These are phyloP conservation scores for Candida jianshihensis DNA, from an alignment of 805 yeast species.

Conservation along the genomic window DNA sequence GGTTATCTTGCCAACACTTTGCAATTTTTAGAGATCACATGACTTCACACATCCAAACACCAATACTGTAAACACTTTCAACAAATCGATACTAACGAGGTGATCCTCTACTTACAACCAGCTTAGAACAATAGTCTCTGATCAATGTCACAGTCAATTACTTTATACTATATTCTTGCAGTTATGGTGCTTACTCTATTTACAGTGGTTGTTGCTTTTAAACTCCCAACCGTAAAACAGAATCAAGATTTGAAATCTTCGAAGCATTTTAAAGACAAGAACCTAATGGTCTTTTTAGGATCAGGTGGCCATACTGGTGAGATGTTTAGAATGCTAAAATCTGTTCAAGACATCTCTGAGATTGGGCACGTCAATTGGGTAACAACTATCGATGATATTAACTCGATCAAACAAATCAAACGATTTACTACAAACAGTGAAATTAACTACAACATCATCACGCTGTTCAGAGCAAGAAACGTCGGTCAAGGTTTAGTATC, in stretches of 20 bases:
- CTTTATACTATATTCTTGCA: neutral
- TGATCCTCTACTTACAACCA: no score
- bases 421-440: slow-evolving; percentile 10
- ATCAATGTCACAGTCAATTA: no score
- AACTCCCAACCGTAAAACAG: slow-evolving; percentile 1
- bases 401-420: slow-evolving; percentile 33
- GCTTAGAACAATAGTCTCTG: no score
- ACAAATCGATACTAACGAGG: no score
- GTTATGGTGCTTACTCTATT: neutral
- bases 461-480: slow-evolving; percentile 48
- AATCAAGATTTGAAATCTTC: neutral
- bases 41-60: no score
- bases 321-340: slow-evolving; percentile 63
- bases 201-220: neutral
- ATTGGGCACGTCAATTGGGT: slow-evolving; percentile 25
- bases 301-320: slow-evolving; percentile 98
- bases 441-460: slow-evolving; percentile 18
- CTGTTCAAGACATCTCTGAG: slow-evolving; percentile 19
- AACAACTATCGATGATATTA: slow-evolving; percentile 42
- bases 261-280: slow-evolving; percentile 7
- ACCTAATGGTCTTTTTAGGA: slow-evolving; percentile 48
- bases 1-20: no score
- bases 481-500: slow-evolving; percentile 50
- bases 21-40: no score
- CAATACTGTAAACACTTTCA: no score